A percentile compares a stretch with the other conserved stretches of the same genome.
Evolutionary conservation across 2,329 filamentous ascomycete genomes (phyloP).

Genomic region (Cordyceps tenuipes): DNA sequence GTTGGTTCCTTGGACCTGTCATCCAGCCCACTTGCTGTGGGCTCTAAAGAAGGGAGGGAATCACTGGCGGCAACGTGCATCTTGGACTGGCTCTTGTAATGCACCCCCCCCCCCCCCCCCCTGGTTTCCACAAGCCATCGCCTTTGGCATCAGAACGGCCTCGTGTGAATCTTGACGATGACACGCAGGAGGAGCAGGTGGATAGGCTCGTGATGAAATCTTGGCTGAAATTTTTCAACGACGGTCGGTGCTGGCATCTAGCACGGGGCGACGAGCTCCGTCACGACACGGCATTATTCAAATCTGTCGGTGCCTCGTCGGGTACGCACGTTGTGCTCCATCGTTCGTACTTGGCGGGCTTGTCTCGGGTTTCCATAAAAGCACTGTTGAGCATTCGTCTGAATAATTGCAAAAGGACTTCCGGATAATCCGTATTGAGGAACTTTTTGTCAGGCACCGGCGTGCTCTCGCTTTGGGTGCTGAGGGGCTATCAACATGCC

Average conservation of each 20-base stretch:
- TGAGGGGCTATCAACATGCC: neutral
- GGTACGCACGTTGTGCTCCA: neutral
- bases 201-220: neutral
- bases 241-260: neutral
- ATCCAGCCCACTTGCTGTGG: neutral
- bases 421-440: neutral
- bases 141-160: neutral
- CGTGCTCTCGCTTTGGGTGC: neutral
- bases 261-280: neutral
- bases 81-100: constrained; percentile 5
- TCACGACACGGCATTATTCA: neutral
- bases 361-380: neutral
- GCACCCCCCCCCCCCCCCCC: constrained; percentile 5
- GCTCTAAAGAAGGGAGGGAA: neutral
- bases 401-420: neutral
- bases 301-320: neutral
- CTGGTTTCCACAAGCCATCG: neutral
- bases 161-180: neutral
- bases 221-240: neutral
- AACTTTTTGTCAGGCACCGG: neutral
- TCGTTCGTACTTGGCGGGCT: neutral
- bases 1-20: neutral
- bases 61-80: constrained; percentile 5
- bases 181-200: neutral
- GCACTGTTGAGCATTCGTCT: neutral